These are phyloP conservation scores for Erodium maritimum DNA, from an alignment of 345 rosid genomes.

Conservation along the genomic window DNA sequence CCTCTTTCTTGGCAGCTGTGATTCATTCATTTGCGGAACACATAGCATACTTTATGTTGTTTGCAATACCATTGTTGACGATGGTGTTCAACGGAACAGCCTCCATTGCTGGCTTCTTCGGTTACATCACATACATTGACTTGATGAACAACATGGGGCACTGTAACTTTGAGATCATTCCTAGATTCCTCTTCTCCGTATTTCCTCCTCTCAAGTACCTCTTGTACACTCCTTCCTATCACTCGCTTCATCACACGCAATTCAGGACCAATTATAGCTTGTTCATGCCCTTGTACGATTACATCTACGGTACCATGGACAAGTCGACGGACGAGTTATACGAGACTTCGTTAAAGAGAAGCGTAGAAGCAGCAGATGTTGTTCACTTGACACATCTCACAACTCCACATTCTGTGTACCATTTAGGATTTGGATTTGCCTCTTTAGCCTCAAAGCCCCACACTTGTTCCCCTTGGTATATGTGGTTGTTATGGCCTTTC, in stretches of 20 bases:
- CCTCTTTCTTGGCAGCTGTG: conserved; percentile 37
- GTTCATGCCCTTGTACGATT: conserved; percentile 47
- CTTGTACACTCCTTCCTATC: conserved; percentile 53
- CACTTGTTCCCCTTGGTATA: conserved; percentile 11
- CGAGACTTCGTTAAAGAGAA: conserved; percentile 18
- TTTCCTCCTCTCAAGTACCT: conserved; percentile 66
- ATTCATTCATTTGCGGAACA: conserved; percentile 78
- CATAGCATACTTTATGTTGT: conserved; percentile 35
- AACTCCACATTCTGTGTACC: conserved; percentile 35
- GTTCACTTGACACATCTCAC: conserved; percentile 53
- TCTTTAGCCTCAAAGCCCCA: conserved; percentile 41
- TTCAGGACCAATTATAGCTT: conserved; percentile 39
- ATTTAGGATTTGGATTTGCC: conserved; percentile 14
- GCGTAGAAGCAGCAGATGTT: conserved; percentile 32
- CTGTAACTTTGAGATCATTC: conserved; percentile 75
- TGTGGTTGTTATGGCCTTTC: conserved; percentile 7
- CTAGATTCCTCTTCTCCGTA: conserved; percentile 33
- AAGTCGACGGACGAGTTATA: conserved; percentile 19
- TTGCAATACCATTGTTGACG: conserved; percentile 30
- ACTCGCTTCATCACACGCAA: conserved; percentile 45
- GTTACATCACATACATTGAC: conserved; percentile 42
- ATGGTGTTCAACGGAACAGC: conserved; percentile 15
- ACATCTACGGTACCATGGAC: conserved; percentile 30
- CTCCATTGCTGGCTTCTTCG: conserved; percentile 11
- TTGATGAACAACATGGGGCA: conserved; percentile 86